Conservation (phyloP, 768 basidiomycete genomes). For the Leccinellum luteum region DNA sequence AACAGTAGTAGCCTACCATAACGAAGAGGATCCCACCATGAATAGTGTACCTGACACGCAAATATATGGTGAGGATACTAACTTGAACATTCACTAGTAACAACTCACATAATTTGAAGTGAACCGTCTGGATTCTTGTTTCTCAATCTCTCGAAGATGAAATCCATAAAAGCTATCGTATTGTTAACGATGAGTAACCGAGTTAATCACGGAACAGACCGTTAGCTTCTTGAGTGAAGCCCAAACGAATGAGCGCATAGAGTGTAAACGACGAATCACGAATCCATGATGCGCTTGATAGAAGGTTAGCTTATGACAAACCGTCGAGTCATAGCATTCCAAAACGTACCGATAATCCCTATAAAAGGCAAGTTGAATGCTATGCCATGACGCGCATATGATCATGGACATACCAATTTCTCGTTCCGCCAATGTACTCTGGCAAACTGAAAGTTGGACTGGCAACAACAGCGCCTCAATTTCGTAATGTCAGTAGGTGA, state of each 20-base stretch:
- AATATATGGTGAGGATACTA: neutral
- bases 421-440: constrained; percentile 84
- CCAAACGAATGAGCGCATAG: constrained; percentile 90
- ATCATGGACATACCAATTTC: constrained; percentile 69
- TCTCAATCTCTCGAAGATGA: constrained; percentile 80
- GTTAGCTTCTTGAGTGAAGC: constrained; percentile 91
- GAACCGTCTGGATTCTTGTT: constrained; percentile 88
- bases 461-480: constrained; percentile 82
- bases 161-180: constrained; percentile 77
- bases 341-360: constrained; percentile 63
- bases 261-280: constrained; percentile 96
- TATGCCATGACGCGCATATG: neutral
- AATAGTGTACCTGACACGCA: constrained; percentile 65
- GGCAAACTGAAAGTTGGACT: constrained; percentile 95
- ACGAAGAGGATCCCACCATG: constrained; percentile 51
- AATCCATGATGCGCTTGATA: constrained; percentile 75
- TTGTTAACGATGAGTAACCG: neutral
- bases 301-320: neutral
- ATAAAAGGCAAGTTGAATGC: neutral
- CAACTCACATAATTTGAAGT: constrained; percentile 80
- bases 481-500: neutral
- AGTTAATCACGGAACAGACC: constrained; percentile 40
- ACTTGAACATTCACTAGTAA: neutral
- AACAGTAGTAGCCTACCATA: neutral
- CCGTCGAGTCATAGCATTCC: neutral